Base-by-base conservation (phyloP, 2,329 filamentous ascomycete genomes). In the Calycina marina region DNA sequence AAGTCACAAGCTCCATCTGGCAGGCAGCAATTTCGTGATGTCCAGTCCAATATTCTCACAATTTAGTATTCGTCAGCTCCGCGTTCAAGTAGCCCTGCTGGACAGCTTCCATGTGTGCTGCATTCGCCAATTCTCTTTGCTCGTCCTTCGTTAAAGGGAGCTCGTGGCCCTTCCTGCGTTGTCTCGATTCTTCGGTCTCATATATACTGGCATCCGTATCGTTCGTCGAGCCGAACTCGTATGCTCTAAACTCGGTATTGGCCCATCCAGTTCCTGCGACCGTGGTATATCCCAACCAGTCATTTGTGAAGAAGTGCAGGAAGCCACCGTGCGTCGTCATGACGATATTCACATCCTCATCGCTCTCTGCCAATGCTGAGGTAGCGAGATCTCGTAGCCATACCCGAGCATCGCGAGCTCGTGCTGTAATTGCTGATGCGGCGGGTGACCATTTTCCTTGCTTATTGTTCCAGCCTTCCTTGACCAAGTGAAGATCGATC, bases 291-390 rank as follows among this genome's bases (percentile, higher is more conserved):
- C 73, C 78, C 33, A 72, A 62, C 72, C 76, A 92, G 48, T 93
- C 84, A 43, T 85, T 71, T 0, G 82, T 90, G 40, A 93, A 59
- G 47, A 83, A 92, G 53, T 93, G 85, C 46, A 93, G 52, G 45
- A 86, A 80, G 1, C 79, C 81, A 2, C 85, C 85, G 47, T 93
- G 85, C 3, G 82, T 78, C 5, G 92, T 82, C 2, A 85, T 64
- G 0, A 77, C 72, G 16, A 93, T 69, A 44, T 88, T 69, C 3
- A 59, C 61, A 46, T 80, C 73, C 45, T 48, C 6, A 41, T 26
- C 25, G 48, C 44, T 57, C 58, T 36, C 18, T 2, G 10, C 3
- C 8, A 16, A 16, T 8, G 14, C 25, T 12, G 12, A 20, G 11
- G 1, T 27, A 4, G 34, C 47, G 3, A 66, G 40, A 0, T 65